phyloP scores from a whole-genome alignment of 1,284 basidiomycete species.

The Phellopilus nigrolimitatus region DNA sequence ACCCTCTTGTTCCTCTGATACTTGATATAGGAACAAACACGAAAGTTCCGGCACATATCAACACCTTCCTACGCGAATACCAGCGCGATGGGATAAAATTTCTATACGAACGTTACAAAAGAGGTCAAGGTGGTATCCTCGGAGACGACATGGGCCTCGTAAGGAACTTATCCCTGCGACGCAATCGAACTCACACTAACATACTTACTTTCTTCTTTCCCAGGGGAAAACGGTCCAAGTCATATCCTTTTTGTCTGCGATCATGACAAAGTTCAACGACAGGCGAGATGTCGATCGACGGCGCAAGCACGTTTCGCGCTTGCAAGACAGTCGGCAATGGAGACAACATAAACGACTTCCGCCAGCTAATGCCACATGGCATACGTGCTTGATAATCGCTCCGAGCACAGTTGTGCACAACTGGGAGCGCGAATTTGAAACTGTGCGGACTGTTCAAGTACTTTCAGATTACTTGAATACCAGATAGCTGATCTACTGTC shows the following conservation, averaged over 20 bases:
- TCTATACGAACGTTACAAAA: conserved; percentile 62
- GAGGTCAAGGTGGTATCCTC: conserved; percentile 65
- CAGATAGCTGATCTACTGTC: background rate
- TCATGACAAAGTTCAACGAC: conserved; percentile 74
- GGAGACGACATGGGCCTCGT: conserved; percentile 91
- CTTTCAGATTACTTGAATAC: background rate
- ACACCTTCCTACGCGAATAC: conserved; percentile 77
- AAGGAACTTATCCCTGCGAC: conserved; percentile 27
- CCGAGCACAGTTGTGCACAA: conserved; percentile 76
- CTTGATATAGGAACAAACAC: conserved; percentile 43
- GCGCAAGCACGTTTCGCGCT: conserved; percentile 50
- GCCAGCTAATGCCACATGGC: conserved; percentile 63
- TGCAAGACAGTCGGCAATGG: conserved; percentile 62
- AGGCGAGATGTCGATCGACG: conserved; percentile 58
- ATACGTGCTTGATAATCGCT: conserved; percentile 78
- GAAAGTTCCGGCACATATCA: conserved; percentile 68
- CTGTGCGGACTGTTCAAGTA: conserved; percentile 37
- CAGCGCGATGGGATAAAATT: conserved; percentile 80
- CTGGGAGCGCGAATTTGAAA: conserved; percentile 78
- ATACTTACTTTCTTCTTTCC: background rate
- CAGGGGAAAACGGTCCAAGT: conserved; percentile 85
- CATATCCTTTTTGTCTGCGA: conserved; percentile 79
- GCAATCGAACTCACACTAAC: no score
- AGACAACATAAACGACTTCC: conserved; percentile 48
- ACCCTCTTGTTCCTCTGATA: conserved; percentile 40